Conservation (phyloP, 2,329 filamentous ascomycete genomes). For the Mycosphaerella sp. region DNA sequence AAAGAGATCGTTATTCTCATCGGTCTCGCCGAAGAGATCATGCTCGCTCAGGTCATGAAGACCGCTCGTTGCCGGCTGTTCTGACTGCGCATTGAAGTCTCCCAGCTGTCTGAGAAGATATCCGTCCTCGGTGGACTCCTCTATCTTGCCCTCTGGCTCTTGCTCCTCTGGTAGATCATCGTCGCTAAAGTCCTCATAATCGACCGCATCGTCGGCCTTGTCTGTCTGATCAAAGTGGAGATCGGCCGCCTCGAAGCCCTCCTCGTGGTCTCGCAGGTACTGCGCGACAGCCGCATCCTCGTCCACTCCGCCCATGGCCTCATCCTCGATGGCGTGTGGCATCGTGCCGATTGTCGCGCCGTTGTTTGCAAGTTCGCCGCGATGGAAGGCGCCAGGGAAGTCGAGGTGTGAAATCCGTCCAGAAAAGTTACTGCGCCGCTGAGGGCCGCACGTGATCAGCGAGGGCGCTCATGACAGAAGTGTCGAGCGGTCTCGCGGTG, state of each 20-base stretch:
- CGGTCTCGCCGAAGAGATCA: constrained; percentile 63
- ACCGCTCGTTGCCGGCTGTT: constrained; percentile 18
- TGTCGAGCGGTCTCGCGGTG: not conserved
- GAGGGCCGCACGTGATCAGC: not conserved
- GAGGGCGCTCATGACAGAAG: constrained; percentile 6
- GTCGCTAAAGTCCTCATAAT: constrained; percentile 86
- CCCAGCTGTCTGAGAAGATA: constrained; percentile 9
- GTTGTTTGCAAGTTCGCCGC: not conserved
- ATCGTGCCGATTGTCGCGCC: constrained; percentile 19
- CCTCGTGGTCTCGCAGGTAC: constrained; percentile 26
- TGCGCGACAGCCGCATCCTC: constrained; percentile 29
- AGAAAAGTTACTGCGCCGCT: constrained; percentile 1
- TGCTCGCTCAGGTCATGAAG: constrained; percentile 33
- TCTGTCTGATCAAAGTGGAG: constrained; percentile 48
- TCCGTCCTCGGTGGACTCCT: constrained; percentile 15
- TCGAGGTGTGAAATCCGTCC: not conserved
- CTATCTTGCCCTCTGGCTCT: constrained; percentile 34
- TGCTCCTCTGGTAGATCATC: constrained; percentile 84
- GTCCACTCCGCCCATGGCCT: constrained; percentile 14
- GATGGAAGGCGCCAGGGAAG: not conserved
- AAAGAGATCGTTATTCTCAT: constrained; percentile 37
- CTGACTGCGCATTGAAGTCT: constrained; percentile 13
- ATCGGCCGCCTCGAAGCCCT: constrained; percentile 24
- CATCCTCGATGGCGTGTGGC: constrained; percentile 35
- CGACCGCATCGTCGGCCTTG: constrained; percentile 87